Evolutionary conservation across 2,329 filamentous ascomycete species (phyloP), one percentile per base, ranked within the genome.

Genomic region (Magnaporthiopsis rhizophila): DNA sequence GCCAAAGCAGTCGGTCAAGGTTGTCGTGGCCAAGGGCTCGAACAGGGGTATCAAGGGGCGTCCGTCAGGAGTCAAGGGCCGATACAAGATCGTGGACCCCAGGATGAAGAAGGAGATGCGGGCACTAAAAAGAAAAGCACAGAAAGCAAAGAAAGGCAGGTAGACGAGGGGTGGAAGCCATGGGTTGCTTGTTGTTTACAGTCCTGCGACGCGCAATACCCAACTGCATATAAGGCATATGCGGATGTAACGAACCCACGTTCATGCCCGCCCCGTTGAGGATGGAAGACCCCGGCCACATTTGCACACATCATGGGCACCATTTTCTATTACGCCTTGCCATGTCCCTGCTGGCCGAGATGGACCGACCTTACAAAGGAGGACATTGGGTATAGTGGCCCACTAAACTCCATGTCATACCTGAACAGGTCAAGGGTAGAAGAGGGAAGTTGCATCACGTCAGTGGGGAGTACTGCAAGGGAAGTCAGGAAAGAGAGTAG

Each of bases 91-190:
- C 83, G 94, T 99, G 64, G 94, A 98, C 78, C 81, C 91, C 18
- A 85, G 95, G 70, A 86, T 97, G 87, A 97, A 97, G 86, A 98
- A 97, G 87, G 95, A 98, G 81, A 84, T 95, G 64, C 82, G 92
- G 74, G 92, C 90, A 2, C 83, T 94, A 77, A 97, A 97, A 86
- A 85, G 93, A 71, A 73, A 83, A 66, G 74, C 79, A 32, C 92
- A 96, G 81, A 90, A 87, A 79, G 58, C 63, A 53, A 88, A 85
- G 80, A 85, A 86, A 74, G 76, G 77, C 68, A 68, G 64, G 61
- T 66, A 63, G 60, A 34, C 9, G 45, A 18, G 9, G 28, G 36
- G 15, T 7, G 38, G 13, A n/a, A 53, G n/a, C 21, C 45, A 24
- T 53, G 45, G 45, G 45, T 53, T n/a, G 21, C n/a, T 53, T 21